phyloP scores from a whole-genome alignment of 768 basidiomycete genomes.

The Lanmaoa rubissima region DNA sequence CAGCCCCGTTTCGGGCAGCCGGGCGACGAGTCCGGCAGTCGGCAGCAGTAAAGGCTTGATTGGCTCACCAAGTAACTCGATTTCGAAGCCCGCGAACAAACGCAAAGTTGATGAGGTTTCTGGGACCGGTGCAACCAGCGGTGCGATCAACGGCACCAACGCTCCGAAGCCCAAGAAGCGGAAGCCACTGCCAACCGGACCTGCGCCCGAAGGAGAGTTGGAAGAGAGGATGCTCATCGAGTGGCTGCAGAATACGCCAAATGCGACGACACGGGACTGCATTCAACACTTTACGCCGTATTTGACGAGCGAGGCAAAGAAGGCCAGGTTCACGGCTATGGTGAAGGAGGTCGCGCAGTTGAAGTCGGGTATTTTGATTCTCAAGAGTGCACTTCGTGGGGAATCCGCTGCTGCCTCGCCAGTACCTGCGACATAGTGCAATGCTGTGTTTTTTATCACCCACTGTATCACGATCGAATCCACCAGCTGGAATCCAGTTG shows the following conservation, averaged over 20 bases:
- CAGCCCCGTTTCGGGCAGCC: constrained; percentile 44
- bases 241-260: constrained; percentile 69
- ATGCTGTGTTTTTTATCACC: constrained; percentile 15
- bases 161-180: constrained; percentile 55
- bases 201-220: constrained; percentile 54
- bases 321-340: constrained; percentile 71
- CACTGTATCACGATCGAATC: constrained; percentile 19
- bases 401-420: constrained; percentile 27
- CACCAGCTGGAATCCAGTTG: constrained; percentile 14
- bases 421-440: constrained; percentile 23
- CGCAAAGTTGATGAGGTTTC: constrained; percentile 53
- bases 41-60: constrained; percentile 17
- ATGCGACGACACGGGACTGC: constrained; percentile 74
- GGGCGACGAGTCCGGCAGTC: constrained; percentile 34
- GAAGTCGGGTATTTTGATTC: constrained; percentile 60
- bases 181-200: constrained; percentile 39
- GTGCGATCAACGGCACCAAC: constrained; percentile 20
- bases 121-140: constrained; percentile 7
- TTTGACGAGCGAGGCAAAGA: constrained; percentile 65
- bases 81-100: constrained; percentile 47
- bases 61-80: constrained; percentile 35
- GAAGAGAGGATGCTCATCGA: constrained; percentile 67
- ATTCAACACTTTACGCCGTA: constrained; percentile 79
- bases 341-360: constrained; percentile 78
- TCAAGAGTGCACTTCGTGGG: constrained; percentile 44